Base-by-base conservation (phyloP, 2,329 filamentous ascomycete species). In the Colletotrichum aenigma region DNA sequence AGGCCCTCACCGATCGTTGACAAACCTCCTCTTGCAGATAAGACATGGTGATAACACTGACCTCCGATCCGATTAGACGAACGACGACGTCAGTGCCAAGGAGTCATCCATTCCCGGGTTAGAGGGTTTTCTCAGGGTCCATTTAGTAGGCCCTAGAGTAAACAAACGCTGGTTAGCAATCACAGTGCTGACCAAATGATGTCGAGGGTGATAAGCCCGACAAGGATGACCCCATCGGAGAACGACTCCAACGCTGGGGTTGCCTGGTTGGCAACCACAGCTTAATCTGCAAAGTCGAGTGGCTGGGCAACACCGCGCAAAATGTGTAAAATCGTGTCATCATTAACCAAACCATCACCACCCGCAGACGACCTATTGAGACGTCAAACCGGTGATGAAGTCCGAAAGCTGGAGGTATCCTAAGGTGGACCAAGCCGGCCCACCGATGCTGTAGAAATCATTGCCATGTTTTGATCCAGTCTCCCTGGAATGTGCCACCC, bases 401-500 rank as follows among this genome's bases (percentile, higher is more conserved):
- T 36, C 24, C 30, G 56, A 62, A 30, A 64, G 34, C 68, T 61
- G 6, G 69, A 72, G 62, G 36, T 66, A 52, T 66, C 34, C 43
- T 16, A 38, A 28, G 26, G 58, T 65, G 67, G 21, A 55, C 68
- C 62, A 15, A 34, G n/a, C 32, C n/a, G 34, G 64, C n/a, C 43
- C 58, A 64, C 67, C 70, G 9, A 73, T 75, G 62, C 68, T 56
- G 62, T 56, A 34, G 43, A 72, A 64, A 67, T 64, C 62, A 67
- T 62, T 48, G 61, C 43, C 28, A 66, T 76, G 64, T 73, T 74
- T 74, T 52, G 38, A 48, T 58, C 70, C 43, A 38, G 65, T 70
- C 43, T 69, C 34, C 32, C 70, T 74, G 74, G 74, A 73, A 76
- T 69, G 65, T 56, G 60, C 74, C 56, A 32, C 60, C 71, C 68